A percentile compares a stretch with the other conserved stretches of the same genome.
These are phyloP conservation scores for Nadsonia fulvescens DNA, from an alignment of 805 yeast genomes.

Conservation along the genomic window DNA sequence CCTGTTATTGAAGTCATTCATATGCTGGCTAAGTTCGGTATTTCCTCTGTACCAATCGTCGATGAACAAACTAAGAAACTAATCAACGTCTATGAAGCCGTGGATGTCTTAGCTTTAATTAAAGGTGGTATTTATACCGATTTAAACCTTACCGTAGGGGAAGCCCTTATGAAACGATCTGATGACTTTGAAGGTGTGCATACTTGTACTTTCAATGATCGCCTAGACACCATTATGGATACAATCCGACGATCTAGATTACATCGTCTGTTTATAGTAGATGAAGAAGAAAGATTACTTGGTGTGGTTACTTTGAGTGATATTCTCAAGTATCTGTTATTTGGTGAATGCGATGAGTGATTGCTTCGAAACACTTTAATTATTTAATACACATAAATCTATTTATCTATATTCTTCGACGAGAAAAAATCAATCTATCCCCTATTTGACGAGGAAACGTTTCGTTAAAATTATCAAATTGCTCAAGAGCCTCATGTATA, in stretches of 20 bases:
- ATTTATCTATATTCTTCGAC: no score
- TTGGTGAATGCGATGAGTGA: no score
- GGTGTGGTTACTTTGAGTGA: conserved; percentile 88
- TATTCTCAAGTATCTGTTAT: conserved; percentile 64
- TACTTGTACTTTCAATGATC: conserved; percentile 79
- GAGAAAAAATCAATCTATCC: no score
- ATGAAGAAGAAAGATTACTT: conserved; percentile 53
- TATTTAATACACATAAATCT: no score
- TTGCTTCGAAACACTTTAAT: no score
- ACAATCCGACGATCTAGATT: conserved; percentile 80
- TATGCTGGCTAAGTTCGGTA: conserved; percentile 56
- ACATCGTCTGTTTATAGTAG: conserved; percentile 84
- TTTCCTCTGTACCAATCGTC: conserved; percentile 83
- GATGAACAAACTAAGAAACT: conserved; percentile 53
- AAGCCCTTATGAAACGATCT: conserved; percentile 80
- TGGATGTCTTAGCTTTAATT: conserved; percentile 79
- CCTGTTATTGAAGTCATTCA: conserved; percentile 91
- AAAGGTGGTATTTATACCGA: conserved; percentile 92
- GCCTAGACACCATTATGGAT: conserved; percentile 77
- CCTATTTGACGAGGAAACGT: no score
- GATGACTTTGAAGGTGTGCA: conserved; percentile 97
- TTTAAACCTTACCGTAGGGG: conserved; percentile 80
- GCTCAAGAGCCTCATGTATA: no score
- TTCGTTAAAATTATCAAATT: no score
- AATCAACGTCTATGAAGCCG: conserved; percentile 87